Evolutionary conservation across 345 rosid genomes (phyloP), one percentile per base, ranked within the genome.

Genomic region (Nephelium lappaceum): DNA sequence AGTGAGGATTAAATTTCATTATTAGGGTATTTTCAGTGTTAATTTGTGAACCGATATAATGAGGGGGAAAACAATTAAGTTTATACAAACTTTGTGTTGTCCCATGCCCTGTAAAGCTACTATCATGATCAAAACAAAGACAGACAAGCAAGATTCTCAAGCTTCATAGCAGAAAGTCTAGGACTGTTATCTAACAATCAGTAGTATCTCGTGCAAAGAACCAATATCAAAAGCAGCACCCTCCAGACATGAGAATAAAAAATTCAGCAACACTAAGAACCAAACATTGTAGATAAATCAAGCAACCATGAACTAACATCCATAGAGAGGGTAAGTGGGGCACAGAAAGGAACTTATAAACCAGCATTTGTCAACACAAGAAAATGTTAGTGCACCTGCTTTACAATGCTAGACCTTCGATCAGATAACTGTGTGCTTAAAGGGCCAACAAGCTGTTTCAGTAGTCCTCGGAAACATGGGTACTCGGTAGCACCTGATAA

Each of bases 371-470:
- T 11, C 45, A 31, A 74, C 38, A 62, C 31, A 79, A 75, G 71
- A 81, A 64, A 47, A 71, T 24, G 15, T 38, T 14, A 27, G 41
- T 81, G 21, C 47, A 96, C 99, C 98, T 96, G 99, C 88, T 96
- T 96, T 69, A 96, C 99, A 71, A 96, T 89, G 85, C 84, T 96
- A 73, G 99, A 96, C 85, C 99, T 96, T 70, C 99, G 88, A 81
- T 96, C 99, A 51, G 97, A 86, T 81, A 96, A 86, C 68, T 96
- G 99, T 61, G 89, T 81, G 79, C 92, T 93, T 78, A 96, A 80
- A 77, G 98, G 98, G 45, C 93, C 93, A 79, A 88, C 90, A 87
- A 96, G 94, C 78, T 96, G 99, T 87, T 94, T 96, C 88, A 96
- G 64, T 72, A 94, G 93, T 81, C 98, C 98, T 73, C 89, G 91